Conservation (phyloP, 2,329 filamentous ascomycete genomes). For the Ophiocordyceps australis region DNA sequence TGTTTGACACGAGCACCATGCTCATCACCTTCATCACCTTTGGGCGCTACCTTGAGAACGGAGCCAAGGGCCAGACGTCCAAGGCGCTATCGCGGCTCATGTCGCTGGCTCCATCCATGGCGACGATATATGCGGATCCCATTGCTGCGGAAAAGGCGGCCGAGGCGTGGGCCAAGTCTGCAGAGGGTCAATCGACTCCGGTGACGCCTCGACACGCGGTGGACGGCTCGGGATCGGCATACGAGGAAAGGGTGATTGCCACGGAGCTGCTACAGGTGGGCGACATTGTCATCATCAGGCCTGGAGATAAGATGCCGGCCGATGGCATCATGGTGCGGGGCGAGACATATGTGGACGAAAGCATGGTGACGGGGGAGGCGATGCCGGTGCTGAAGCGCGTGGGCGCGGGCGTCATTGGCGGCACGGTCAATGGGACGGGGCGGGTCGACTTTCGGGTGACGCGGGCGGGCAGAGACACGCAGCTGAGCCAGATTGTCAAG, state of each 20-base stretch:
- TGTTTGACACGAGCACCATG: slow-evolving; percentile 98
- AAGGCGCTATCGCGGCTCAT: slow-evolving; percentile 85
- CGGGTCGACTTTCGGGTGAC: slow-evolving; percentile 85
- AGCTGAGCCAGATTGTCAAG: slow-evolving; percentile 94
- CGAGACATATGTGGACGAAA: slow-evolving; percentile 89
- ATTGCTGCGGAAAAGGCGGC: slow-evolving; percentile 85
- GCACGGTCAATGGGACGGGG: slow-evolving; percentile 88
- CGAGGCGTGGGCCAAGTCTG: slow-evolving; percentile 44
- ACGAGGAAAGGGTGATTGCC: slow-evolving; percentile 74
- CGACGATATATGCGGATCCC: slow-evolving; percentile 87
- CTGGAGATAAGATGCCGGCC: slow-evolving; percentile 91
- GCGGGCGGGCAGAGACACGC: slow-evolving; percentile 82
- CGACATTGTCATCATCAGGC: slow-evolving; percentile 81
- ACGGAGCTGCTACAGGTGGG: slow-evolving; percentile 90
- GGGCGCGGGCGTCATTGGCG: slow-evolving; percentile 66
- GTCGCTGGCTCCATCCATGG: slow-evolving; percentile 92
- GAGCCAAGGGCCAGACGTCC: slow-evolving; percentile 90
- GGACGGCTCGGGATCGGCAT: slow-evolving; percentile 33
- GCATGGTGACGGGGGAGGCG: slow-evolving; percentile 95
- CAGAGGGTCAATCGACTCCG: slow-evolving; percentile 15
- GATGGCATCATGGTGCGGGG: slow-evolving; percentile 77
- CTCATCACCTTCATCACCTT: slow-evolving; percentile 89
- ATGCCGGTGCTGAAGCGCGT: slow-evolving; percentile 86
- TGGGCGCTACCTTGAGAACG: slow-evolving; percentile 81
- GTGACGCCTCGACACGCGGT: slow-evolving; percentile 18